Evolutionary conservation across 2,329 filamentous ascomycete genomes (phyloP).

Genomic region (Chaetomium globosum): DNA sequence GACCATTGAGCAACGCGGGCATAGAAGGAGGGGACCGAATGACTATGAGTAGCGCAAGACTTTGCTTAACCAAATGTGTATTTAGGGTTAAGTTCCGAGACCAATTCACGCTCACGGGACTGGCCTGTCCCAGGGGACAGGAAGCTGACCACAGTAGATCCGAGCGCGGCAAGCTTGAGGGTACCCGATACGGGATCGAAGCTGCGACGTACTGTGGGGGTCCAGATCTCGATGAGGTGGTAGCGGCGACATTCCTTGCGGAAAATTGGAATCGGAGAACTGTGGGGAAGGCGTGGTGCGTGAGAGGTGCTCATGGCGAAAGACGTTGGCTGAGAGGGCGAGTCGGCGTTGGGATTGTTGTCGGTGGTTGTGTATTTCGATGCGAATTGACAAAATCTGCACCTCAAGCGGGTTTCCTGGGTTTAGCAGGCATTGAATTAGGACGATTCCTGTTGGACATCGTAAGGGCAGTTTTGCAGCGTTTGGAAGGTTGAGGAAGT

Average conservation of each 20-base stretch:
- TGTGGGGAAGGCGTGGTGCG: conserved; percentile 77
- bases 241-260: conserved; percentile 63
- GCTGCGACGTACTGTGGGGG: conserved; percentile 57
- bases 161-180: conserved; percentile 54
- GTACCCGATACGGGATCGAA: conserved; percentile 62
- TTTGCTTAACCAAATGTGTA: conserved; percentile 65
- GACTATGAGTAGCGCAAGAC: conserved; percentile 68
- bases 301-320: conserved; percentile 48
- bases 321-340: conserved; percentile 46
- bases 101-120: conserved; percentile 60
- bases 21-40: conserved; percentile 68
- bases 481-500: not conserved
- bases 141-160: conserved; percentile 38
- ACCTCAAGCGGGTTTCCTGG: conserved; percentile 40
- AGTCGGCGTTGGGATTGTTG: conserved; percentile 27
- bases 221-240: conserved; percentile 46
- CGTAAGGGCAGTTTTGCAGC: conserved; percentile 32
- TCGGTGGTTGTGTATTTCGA: conserved; percentile 43
- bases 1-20: conserved; percentile 38
- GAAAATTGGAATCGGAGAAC: conserved; percentile 76
- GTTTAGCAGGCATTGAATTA: conserved; percentile 27
- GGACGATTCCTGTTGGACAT: conserved; percentile 35
- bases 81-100: conserved; percentile 98
- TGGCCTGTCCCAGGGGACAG: conserved; percentile 41
- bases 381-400: conserved; percentile 33